These are phyloP conservation scores for Grosmannia clavigera DNA, from an alignment of 2,329 filamentous ascomycete genomes.

Conservation along the genomic window DNA sequence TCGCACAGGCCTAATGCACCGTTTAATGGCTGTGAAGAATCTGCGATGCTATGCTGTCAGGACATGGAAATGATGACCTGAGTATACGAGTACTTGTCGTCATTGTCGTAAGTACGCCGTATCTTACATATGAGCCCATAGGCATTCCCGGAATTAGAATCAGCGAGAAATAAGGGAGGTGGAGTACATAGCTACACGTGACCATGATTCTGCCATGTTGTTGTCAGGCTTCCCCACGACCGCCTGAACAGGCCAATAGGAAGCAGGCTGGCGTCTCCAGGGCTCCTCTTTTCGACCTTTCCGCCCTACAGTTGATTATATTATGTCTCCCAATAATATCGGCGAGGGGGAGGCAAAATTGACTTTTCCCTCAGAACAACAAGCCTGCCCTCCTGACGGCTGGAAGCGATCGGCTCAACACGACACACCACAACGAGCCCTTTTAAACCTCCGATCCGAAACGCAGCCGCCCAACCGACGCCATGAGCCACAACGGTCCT, in stretches of 20 bases:
- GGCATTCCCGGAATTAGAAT: not conserved
- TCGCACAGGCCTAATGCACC: too few species aligned
- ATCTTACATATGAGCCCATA: too few species aligned
- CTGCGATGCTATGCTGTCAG: too few species aligned
- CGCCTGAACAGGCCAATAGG: not conserved
- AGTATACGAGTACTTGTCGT: too few species aligned
- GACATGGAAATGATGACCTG: too few species aligned
- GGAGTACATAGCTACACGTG: not conserved
- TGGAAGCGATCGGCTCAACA: not conserved
- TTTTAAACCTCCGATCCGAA: too few species aligned
- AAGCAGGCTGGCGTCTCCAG: not conserved
- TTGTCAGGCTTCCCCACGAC: not conserved
- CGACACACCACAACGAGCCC: not conserved
- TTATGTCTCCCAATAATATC: not conserved
- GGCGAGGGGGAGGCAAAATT: not conserved
- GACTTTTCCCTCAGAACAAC: not conserved
- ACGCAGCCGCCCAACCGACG: not conserved
- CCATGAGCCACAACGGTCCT: not conserved
- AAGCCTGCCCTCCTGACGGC: not conserved
- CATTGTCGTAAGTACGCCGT: too few species aligned
- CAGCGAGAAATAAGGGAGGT: not conserved
- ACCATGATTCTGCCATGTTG: not conserved
- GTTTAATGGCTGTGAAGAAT: too few species aligned
- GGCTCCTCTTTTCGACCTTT: not conserved
- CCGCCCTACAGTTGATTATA: not conserved